Conservation (phyloP, 192 early-diverging fungal species). For the Mortierella antarctica region DNA sequence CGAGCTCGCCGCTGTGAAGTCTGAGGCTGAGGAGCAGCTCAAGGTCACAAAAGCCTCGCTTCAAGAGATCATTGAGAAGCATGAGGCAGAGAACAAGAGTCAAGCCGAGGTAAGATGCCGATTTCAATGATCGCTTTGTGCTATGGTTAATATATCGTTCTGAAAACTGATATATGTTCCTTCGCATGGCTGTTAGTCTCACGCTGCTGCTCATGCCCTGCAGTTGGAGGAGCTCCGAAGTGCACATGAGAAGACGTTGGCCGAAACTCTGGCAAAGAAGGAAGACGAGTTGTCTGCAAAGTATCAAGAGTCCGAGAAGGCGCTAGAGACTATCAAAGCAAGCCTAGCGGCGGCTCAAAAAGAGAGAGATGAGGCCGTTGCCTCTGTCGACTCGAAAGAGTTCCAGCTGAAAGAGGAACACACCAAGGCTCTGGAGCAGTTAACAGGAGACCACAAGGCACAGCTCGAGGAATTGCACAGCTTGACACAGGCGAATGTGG, state of each 20-base stretch:
- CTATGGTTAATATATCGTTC: background rate
- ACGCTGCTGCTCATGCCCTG: slow-evolving; percentile 13
- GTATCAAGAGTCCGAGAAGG: slow-evolving; percentile 19
- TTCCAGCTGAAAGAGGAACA: slow-evolving; percentile 29
- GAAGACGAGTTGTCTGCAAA: slow-evolving; percentile 21
- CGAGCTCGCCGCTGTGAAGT: slow-evolving; percentile 20
- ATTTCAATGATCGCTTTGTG: background rate
- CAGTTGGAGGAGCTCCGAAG: slow-evolving; percentile 28
- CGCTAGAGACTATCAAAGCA: slow-evolving; percentile 21
- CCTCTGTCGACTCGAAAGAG: slow-evolving; percentile 20
- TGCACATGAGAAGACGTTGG: slow-evolving; percentile 21
- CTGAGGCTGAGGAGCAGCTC: slow-evolving; percentile 20
- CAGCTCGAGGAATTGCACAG: slow-evolving; percentile 28
- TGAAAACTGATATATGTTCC: background rate
- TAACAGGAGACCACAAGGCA: slow-evolving; percentile 24
- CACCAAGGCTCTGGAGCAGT: slow-evolving; percentile 2
- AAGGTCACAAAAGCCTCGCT: slow-evolving; percentile 33
- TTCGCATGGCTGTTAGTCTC: slow-evolving; percentile 3
- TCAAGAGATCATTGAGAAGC: slow-evolving; percentile 36
- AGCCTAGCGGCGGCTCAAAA: slow-evolving; percentile 7
- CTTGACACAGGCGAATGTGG: slow-evolving; percentile 24
- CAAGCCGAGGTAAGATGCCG: slow-evolving; percentile 19
- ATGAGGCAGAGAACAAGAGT: slow-evolving; percentile 29
- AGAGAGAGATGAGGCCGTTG: slow-evolving; percentile 35
- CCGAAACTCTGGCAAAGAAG: slow-evolving; percentile 24